Conservation (phyloP, 2,329 filamentous ascomycete genomes). For the Verticillium tricorpus region DNA sequence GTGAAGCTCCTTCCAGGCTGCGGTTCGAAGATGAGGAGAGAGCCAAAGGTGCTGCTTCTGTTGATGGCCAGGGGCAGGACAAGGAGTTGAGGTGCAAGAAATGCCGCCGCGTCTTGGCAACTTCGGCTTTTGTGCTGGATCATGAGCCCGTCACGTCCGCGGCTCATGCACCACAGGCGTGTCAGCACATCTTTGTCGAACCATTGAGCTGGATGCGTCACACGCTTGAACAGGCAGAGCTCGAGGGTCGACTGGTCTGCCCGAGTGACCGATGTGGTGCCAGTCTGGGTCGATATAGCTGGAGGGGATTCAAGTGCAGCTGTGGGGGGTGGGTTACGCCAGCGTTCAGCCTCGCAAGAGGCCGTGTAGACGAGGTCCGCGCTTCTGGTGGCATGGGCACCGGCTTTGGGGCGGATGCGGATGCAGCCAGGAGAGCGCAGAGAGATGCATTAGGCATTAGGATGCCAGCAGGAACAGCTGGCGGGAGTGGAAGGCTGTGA, state of each 20-base stretch:
- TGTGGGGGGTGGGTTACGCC: constrained; percentile 90
- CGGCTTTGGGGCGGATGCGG: constrained; percentile 13
- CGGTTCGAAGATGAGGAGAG: constrained; percentile 73
- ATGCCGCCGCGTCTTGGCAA: constrained; percentile 66
- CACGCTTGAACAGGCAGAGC: constrained; percentile 71
- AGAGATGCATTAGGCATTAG: constrained; percentile 42
- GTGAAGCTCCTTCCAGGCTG: constrained; percentile 76
- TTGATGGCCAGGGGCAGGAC: constrained; percentile 16
- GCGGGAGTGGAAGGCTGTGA: background rate
- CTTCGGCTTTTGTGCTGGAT: constrained; percentile 57
- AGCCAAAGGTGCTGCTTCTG: constrained; percentile 10
- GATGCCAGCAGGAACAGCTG: constrained; percentile 43
- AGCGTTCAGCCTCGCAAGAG: constrained; percentile 79
- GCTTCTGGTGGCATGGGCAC: constrained; percentile 18
- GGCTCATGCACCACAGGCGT: constrained; percentile 30
- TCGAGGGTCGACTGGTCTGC: constrained; percentile 82
- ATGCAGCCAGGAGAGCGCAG: constrained; percentile 2
- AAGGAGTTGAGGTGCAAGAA: constrained; percentile 81
- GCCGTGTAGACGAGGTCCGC: constrained; percentile 68
- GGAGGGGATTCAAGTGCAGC: constrained; percentile 91
- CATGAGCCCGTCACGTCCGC: constrained; percentile 42
- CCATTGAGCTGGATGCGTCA: constrained; percentile 93
- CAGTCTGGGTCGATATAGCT: constrained; percentile 88
- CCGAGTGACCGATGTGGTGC: constrained; percentile 73
- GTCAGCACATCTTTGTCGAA: constrained; percentile 86